Percentiles rank a stretch among this genome's conserved stretches.
Evolutionary conservation across 2,329 filamentous ascomycete genomes (phyloP).

Genomic region (Sphaerulina vaccinii): DNA sequence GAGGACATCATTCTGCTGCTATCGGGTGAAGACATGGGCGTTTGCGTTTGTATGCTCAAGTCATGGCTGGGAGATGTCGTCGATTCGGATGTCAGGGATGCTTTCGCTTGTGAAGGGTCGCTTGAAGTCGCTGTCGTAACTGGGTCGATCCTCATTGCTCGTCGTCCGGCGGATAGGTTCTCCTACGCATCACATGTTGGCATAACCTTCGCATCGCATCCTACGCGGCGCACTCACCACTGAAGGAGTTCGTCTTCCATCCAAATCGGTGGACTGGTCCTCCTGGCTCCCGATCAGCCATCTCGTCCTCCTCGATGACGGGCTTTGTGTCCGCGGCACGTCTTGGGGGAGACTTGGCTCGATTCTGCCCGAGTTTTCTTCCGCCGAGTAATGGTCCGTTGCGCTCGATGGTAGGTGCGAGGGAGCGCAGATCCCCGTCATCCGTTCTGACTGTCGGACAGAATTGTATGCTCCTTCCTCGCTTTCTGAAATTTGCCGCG

Average conservation of each 20-base stretch:
- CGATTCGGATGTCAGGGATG: slow-evolving; percentile 37
- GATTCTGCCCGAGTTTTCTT: slow-evolving; percentile 17
- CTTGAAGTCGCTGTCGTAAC: slow-evolving; percentile 18
- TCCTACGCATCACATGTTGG: slow-evolving; percentile 26
- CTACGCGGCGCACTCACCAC: slow-evolving; percentile 29
- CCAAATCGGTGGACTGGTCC: slow-evolving; percentile 26
- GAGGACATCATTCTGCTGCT: slow-evolving; percentile 27
- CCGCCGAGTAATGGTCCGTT: slow-evolving; percentile 18
- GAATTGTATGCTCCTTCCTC: slow-evolving; percentile 38
- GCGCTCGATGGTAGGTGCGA: slow-evolving; percentile 25
- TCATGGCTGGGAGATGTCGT: slow-evolving; percentile 32
- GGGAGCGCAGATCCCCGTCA: slow-evolving; percentile 35
- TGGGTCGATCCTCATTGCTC: slow-evolving; percentile 21
- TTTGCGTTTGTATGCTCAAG: slow-evolving; percentile 18
- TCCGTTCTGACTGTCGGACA: slow-evolving; percentile 36
- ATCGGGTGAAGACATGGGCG: slow-evolving; percentile 27
- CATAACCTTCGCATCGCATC: slow-evolving; percentile 7
- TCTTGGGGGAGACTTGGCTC: slow-evolving; percentile 35
- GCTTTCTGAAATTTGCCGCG: slow-evolving; percentile 33
- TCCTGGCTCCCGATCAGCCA: slow-evolving; percentile 28
- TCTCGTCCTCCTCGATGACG: slow-evolving; percentile 29
- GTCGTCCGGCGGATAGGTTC: slow-evolving; percentile 27
- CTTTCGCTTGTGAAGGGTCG: slow-evolving; percentile 24
- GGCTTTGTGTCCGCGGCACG: slow-evolving; percentile 31
- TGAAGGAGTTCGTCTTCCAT: slow-evolving; percentile 35